Evolutionary conservation across 2,329 filamentous ascomycete species (phyloP).

Genomic region (Ophiocordyceps camponoti-floridani): DNA sequence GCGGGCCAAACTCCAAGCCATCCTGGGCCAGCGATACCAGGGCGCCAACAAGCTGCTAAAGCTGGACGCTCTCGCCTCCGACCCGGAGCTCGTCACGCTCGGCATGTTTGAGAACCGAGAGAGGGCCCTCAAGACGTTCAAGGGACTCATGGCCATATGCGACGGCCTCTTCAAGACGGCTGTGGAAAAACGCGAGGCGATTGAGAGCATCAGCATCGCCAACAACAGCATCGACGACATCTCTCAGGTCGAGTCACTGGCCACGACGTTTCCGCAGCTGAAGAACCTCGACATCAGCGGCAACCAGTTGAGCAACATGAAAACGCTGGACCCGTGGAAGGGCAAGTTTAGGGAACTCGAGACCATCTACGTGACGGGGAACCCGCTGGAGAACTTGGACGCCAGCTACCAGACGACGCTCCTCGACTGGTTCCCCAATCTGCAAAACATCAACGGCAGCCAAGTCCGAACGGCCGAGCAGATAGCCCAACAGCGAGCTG

Average conservation of each 20-base stretch:
- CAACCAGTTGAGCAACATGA: conserved; percentile 56
- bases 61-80: conserved; percentile 58
- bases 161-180: conserved; percentile 56
- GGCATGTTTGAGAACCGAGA: conserved; percentile 58
- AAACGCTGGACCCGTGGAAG: conserved; percentile 57
- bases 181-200: conserved; percentile 56
- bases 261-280: conserved; percentile 66
- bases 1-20: conserved; percentile 49
- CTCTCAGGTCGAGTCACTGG: conserved; percentile 52
- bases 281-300: conserved; percentile 78
- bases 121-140: conserved; percentile 74
- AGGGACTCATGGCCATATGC: conserved; percentile 75
- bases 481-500: conserved; percentile 31
- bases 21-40: conserved; percentile 62
- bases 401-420: conserved; percentile 50
- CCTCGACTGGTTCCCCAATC: conserved; percentile 64
- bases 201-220: conserved; percentile 67
- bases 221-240: conserved; percentile 65
- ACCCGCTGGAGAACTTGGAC: conserved; percentile 47
- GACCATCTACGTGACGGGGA: conserved; percentile 62
- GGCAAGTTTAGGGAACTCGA: conserved; percentile 63
- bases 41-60: conserved; percentile 57
- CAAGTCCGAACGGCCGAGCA: conserved; percentile 59
- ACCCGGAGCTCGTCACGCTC: conserved; percentile 52
- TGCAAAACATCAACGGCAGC: conserved; percentile 58